These are phyloP conservation scores for Ilyonectria sp. DNA, from an alignment of 2,329 filamentous ascomycete species.

Conservation along the genomic window DNA sequence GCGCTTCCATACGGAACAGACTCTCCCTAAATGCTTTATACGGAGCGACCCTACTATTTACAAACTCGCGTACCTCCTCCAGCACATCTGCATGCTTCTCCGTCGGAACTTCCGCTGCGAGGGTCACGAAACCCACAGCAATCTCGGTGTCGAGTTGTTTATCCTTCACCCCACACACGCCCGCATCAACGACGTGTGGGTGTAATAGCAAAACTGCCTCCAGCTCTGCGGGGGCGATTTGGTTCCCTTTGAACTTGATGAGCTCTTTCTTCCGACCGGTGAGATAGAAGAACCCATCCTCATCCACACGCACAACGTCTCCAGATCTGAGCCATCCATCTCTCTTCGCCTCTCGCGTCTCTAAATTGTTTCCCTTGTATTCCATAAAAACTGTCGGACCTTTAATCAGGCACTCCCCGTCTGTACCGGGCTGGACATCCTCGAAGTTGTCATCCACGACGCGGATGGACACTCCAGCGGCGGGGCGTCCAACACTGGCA, in stretches of 20 bases:
- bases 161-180: constrained; percentile 49
- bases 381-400: constrained; percentile 48
- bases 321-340: constrained; percentile 52
- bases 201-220: constrained; percentile 49
- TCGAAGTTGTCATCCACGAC: constrained; percentile 49
- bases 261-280: constrained; percentile 52
- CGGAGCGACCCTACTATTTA: constrained; percentile 47
- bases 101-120: constrained; percentile 25
- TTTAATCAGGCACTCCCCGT: constrained; percentile 48
- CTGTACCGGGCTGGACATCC: constrained; percentile 46
- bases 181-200: constrained; percentile 47
- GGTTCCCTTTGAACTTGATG: constrained; percentile 35
- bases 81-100: constrained; percentile 19
- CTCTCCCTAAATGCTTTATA: constrained; percentile 51
- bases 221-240: constrained; percentile 51
- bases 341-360: constrained; percentile 45
- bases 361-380: constrained; percentile 48
- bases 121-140: constrained; percentile 49
- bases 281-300: constrained; percentile 50
- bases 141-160: constrained; percentile 47
- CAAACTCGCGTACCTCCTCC: constrained; percentile 42
- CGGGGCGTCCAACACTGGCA: constrained; percentile 38
- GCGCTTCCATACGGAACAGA: constrained; percentile 42
- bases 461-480: constrained; percentile 40
- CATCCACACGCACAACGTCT: constrained; percentile 48